A percentile compares a stretch with the other conserved stretches of the same genome.
Evolutionary conservation across 257 asterid genomes (phyloP).

Genomic region (Przewalskia tangutica): DNA sequence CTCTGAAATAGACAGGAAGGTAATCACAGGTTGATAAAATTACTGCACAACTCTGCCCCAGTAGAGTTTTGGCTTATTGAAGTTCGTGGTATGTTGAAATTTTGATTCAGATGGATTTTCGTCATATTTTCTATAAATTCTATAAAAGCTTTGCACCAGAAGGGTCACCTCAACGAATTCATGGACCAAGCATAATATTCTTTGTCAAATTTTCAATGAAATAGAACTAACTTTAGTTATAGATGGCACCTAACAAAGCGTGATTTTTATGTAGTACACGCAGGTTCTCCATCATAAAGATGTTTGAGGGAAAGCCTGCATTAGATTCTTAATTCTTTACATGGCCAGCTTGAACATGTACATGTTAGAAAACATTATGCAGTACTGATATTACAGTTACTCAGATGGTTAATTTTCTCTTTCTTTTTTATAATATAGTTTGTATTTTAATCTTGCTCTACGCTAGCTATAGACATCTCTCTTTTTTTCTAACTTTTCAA

Average conservation of each 20-base stretch:
- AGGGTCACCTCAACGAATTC: constrained; percentile 64
- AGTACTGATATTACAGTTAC: not conserved
- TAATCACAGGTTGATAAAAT: too few relatives aligned
- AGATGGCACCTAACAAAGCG: not conserved
- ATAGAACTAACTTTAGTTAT: not conserved
- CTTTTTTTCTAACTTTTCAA: not conserved
- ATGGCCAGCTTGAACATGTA: not conserved
- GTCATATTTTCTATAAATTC: not conserved
- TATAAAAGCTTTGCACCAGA: not conserved
- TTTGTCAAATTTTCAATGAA: not conserved
- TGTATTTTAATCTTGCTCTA: too few relatives aligned
- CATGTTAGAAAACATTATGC: not conserved
- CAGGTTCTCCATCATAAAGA: not conserved
- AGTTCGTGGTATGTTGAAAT: not conserved
- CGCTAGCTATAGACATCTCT: too few relatives aligned
- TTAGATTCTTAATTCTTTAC: not conserved
- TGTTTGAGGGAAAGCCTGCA: not conserved
- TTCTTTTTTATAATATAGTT: not conserved
- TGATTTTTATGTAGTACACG: not conserved
- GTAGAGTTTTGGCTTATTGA: not conserved
- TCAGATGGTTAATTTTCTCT: not conserved
- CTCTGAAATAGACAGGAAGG: too few relatives aligned
- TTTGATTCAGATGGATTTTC: not conserved
- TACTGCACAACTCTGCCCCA: not conserved
- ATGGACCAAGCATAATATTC: constrained; percentile 27